These are phyloP conservation scores for Solanum chiquidenum DNA, from an alignment of 257 asterid species.

Conservation along the genomic window DNA sequence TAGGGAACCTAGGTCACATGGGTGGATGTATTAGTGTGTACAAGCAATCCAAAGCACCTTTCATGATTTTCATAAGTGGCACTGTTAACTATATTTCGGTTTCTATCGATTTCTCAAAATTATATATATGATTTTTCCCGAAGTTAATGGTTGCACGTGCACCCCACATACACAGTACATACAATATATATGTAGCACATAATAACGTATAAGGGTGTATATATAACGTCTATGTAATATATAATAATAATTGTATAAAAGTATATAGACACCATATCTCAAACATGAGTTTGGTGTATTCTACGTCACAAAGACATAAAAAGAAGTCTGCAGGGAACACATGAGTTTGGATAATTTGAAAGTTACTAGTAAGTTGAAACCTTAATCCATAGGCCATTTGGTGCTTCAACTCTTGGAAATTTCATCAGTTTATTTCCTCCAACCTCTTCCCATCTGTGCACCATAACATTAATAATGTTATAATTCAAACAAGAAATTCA, in stretches of 20 bases:
- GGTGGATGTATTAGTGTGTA: background rate
- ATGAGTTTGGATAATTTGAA: background rate
- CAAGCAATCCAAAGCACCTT: background rate
- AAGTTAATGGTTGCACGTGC: background rate
- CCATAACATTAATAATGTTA: background rate
- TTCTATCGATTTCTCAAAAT: background rate
- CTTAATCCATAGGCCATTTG: slow-evolving; percentile 50
- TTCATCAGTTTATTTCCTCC: slow-evolving; percentile 37
- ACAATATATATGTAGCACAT: no score
- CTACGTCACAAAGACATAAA: background rate
- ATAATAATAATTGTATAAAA: background rate
- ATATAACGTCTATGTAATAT: background rate
- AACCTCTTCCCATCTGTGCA: slow-evolving; percentile 65
- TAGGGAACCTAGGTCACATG: background rate
- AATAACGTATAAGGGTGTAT: background rate
- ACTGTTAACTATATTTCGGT: no score
- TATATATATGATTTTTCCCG: no score
- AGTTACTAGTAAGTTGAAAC: slow-evolving; percentile 12
- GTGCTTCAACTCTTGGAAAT: slow-evolving; percentile 81
- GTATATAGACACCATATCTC: background rate
- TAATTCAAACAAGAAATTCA: background rate
- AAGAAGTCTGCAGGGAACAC: background rate
- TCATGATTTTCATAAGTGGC: background rate
- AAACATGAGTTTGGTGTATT: background rate
- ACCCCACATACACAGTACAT: background rate